phyloP scores from a whole-genome alignment of 495 filamentous ascomycete species.

The Cenococcum geophilum region DNA sequence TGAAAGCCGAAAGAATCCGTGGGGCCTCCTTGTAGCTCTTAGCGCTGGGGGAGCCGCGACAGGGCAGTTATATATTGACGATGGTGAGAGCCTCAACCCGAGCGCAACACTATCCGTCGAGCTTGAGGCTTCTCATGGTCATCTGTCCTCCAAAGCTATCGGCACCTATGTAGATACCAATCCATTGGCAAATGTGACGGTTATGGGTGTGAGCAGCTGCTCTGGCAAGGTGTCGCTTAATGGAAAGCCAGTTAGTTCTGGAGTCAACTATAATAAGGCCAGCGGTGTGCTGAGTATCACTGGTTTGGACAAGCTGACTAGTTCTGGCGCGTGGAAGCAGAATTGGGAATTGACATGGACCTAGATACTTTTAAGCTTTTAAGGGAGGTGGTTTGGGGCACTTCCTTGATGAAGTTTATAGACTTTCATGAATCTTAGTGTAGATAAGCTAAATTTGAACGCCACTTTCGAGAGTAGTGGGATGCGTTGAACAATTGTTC shows the following conservation, averaged over 20 bases:
- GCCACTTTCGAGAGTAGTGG: no score
- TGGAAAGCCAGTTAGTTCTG: constrained; percentile 39
- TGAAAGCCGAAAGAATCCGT: constrained; percentile 59
- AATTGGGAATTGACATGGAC: constrained; percentile 58
- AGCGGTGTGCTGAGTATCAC: constrained; percentile 47
- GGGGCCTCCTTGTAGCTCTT: constrained; percentile 62
- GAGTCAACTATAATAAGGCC: constrained; percentile 47
- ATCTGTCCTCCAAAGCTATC: constrained; percentile 43
- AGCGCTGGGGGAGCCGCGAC: constrained; percentile 50
- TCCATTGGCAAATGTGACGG: constrained; percentile 57
- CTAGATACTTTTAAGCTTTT: not conserved
- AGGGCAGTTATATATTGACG: constrained; percentile 73
- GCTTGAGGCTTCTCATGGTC: constrained; percentile 47
- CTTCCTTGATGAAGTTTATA: not conserved
- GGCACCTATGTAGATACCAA: constrained; percentile 58
- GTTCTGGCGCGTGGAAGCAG: constrained; percentile 49
- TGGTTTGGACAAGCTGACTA: constrained; percentile 47
- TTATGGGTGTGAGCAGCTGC: constrained; percentile 52
- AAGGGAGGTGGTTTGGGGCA: not conserved
- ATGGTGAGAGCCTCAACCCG: constrained; percentile 66
- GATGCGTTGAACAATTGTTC: no score
- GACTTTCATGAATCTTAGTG: not conserved
- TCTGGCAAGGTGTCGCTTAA: constrained; percentile 49
- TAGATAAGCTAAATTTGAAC: no score
- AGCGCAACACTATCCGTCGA: constrained; percentile 41